These are phyloP conservation scores for Trypanosoma caninum DNA, from an alignment of 208 protist genomes.

Conservation along the genomic window DNA sequence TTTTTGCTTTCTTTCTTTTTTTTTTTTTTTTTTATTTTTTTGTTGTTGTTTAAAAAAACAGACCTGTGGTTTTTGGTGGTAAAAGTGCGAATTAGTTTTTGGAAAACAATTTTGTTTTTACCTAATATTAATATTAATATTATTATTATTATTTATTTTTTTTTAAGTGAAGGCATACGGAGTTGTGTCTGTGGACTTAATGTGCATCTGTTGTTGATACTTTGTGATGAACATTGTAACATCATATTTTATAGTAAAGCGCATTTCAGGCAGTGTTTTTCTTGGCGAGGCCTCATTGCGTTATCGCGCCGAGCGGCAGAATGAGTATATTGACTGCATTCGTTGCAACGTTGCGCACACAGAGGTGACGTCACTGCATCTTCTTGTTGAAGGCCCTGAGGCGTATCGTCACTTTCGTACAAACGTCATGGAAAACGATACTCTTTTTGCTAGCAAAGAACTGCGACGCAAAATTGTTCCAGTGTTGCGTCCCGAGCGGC, in stretches of 20 bases:
- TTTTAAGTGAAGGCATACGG: background rate
- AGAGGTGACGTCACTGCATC: slow-evolving; percentile 43
- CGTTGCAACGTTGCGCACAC: slow-evolving; percentile 40
- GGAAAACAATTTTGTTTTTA: slow-evolving; percentile 4
- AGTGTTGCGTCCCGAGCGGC: slow-evolving; percentile 26
- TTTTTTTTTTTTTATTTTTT: background rate
- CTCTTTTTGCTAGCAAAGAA: background rate
- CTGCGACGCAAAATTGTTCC: slow-evolving; percentile 44
- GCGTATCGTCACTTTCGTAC: slow-evolving; percentile 52
- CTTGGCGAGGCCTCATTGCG: slow-evolving; percentile 42
- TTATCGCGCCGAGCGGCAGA: slow-evolving; percentile 38
- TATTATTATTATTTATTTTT: slow-evolving; percentile 12
- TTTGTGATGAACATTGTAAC: slow-evolving; percentile 75
- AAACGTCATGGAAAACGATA: slow-evolving; percentile 28
- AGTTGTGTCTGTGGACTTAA: background rate
- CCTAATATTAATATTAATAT: too few species aligned
- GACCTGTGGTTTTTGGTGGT: background rate
- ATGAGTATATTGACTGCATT: slow-evolving; percentile 74
- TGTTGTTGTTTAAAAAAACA: background rate
- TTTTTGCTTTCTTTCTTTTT: slow-evolving; percentile 1
- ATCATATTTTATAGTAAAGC: slow-evolving; percentile 68
- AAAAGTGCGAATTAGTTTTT: background rate
- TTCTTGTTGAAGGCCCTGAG: slow-evolving; percentile 61
- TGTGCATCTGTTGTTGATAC: background rate
- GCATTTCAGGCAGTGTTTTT: slow-evolving; percentile 45